Conservation (phyloP, 257 asterid species). For the Osmanthus fragrans region DNA sequence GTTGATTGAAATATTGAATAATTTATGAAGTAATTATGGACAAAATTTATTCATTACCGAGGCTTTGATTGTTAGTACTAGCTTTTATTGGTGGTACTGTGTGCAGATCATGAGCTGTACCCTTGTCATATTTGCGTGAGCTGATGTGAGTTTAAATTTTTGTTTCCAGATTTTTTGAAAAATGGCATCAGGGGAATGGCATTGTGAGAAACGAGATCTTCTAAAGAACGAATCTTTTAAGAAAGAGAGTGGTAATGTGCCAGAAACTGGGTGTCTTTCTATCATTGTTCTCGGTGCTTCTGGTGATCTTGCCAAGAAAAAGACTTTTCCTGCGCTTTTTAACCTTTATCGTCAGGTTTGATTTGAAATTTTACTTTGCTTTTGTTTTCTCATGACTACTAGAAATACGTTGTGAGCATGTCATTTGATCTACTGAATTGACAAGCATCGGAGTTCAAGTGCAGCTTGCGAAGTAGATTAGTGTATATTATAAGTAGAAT, state of each 20-base stretch:
- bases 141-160: not conserved
- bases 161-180: conserved; percentile 16
- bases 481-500: not conserved
- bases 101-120: conserved; percentile 14
- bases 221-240: conserved; percentile 56
- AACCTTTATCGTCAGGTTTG: conserved; percentile 95
- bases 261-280: conserved; percentile 84
- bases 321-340: conserved; percentile 96
- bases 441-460: not conserved
- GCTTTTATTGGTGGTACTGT: not conserved
- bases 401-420: not conserved
- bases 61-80: not conserved
- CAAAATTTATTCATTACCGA: not conserved
- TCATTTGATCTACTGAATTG: not conserved
- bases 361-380: not conserved
- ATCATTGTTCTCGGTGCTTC: conserved; percentile 96
- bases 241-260: conserved; percentile 42
- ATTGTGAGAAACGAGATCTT: conserved; percentile 55
- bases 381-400: not conserved
- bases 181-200: conserved; percentile 57
- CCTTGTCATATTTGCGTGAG: not conserved
- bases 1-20: not conserved
- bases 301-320: conserved; percentile 99
- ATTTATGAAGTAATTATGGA: not conserved
- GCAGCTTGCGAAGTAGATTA: not conserved